phyloP scores from a whole-genome alignment of 257 asterid species.

The Solanum okadae region DNA sequence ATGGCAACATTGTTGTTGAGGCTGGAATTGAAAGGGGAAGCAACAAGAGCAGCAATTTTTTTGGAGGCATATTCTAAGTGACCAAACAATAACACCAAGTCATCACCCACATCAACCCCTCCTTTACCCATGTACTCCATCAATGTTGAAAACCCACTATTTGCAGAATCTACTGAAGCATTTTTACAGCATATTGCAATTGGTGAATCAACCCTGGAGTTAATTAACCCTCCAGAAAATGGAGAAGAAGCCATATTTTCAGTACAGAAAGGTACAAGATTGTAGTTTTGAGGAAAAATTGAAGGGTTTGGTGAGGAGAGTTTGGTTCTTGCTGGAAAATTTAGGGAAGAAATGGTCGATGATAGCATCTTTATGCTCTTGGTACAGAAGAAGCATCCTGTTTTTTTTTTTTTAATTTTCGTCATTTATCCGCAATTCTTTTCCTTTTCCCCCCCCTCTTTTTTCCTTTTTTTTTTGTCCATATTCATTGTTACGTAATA shows the following conservation, averaged over 20 bases:
- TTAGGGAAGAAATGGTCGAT: slow-evolving; percentile 13
- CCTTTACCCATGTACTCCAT: slow-evolving; percentile 59
- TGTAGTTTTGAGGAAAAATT: slow-evolving; percentile 13
- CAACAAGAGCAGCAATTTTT: slow-evolving; percentile 81
- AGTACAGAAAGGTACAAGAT: slow-evolving; percentile 11
- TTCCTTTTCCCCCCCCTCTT: too few relatives aligned
- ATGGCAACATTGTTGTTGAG: slow-evolving; percentile 24
- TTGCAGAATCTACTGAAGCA: slow-evolving; percentile 2
- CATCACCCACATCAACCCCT: slow-evolving; percentile 60
- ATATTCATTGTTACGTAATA: too few relatives aligned
- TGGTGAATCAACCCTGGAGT: slow-evolving; percentile 32
- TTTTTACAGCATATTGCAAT: not conserved
- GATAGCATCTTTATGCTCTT: slow-evolving; percentile 36
- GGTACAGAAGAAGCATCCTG: not conserved
- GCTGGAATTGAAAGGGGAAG: slow-evolving; percentile 72
- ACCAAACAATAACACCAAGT: slow-evolving; percentile 46
- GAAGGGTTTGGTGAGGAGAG: slow-evolving; percentile 15
- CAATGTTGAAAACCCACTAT: slow-evolving; percentile 43
- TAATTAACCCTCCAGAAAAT: slow-evolving; percentile 22
- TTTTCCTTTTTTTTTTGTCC: too few relatives aligned
- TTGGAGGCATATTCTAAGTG: slow-evolving; percentile 83
- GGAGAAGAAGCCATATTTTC: slow-evolving; percentile 29
- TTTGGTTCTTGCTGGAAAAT: slow-evolving; percentile 20
- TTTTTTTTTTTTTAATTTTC: too few relatives aligned
- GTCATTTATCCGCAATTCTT: not conserved